Evolutionary conservation across 2,329 filamentous ascomycete species (phyloP), one percentile per base, ranked within the genome.

Genomic region (Trichophyton equinum): DNA sequence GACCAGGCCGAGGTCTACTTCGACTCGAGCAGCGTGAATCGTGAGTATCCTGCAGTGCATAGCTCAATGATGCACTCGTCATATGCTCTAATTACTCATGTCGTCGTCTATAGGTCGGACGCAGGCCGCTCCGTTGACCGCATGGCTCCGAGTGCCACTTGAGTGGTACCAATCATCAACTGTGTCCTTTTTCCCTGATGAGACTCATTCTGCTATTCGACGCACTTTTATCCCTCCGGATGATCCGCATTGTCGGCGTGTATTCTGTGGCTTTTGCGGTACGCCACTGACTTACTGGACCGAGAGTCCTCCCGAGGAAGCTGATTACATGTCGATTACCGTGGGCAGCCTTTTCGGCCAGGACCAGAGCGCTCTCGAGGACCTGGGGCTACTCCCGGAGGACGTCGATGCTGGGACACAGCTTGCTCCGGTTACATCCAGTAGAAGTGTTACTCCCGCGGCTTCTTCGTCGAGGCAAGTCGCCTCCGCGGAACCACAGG

Each of bases 261-360:
- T 90, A 66, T 96, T 96, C 74, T 96, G 91, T 74, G 91, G 91
- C 25, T 95, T 88, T 76, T 96, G 91, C 72, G 91, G 91, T 59
- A 95, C 91, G 0, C 87, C 88, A 11, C 77, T 96, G 60, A 87
- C 86, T 0, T 89, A 86, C 67, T 96, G 90, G 90, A 86, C 85
- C 55, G 91, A 95, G 72, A 74, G 82, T 25, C 87, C 88, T 0
- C 76, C 74, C 0, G 79, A 78, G 58, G 88, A 94, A 70, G 86
- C 86, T 11, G 84, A 91, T 6, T 92, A 82, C 70, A 90, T 96
- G 75, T 85, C 85, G 62, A 77, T 96, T 61, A 88, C 90, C 0
- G 77, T 96, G n/a, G 89, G 89, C 4, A 92, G 86, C 66, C 77
- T 96, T 59, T 71, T 82, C 42, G 80, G 81, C 4, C 83, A 88